Evolutionary conservation across 179 eudicot species (phyloP).

Genomic region (Vitellaria paradoxa): DNA sequence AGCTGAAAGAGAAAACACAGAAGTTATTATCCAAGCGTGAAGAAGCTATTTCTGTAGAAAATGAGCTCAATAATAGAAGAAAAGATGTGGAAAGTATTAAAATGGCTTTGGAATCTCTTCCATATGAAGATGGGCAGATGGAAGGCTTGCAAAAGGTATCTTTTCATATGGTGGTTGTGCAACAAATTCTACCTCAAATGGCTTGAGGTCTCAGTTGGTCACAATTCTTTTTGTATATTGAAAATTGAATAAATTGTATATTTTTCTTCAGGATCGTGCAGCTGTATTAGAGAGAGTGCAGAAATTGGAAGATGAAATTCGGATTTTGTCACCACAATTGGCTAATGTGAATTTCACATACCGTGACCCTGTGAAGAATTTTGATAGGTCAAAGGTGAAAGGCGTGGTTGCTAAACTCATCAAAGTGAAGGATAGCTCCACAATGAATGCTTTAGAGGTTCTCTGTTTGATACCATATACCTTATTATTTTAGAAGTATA

Average conservation of each 20-base stretch:
- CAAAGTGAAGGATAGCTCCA: slow-evolving; percentile 84
- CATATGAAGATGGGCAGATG: slow-evolving; percentile 76
- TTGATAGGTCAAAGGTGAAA: slow-evolving; percentile 85
- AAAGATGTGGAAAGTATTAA: slow-evolving; percentile 67
- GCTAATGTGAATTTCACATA: slow-evolving; percentile 80
- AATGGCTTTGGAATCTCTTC: slow-evolving; percentile 57
- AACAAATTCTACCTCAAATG: not conserved
- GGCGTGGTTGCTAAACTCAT: slow-evolving; percentile 96
- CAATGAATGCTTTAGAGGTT: slow-evolving; percentile 97
- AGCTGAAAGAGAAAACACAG: slow-evolving; percentile 70
- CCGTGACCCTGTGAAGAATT: slow-evolving; percentile 74
- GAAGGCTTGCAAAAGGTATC: slow-evolving; percentile 70
- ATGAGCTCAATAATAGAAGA: slow-evolving; percentile 61
- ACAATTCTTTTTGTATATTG: not conserved
- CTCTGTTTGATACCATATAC: slow-evolving; percentile 10
- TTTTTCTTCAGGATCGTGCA: slow-evolving; percentile 62
- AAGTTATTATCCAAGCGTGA: slow-evolving; percentile 66
- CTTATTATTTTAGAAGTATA: not conserved
- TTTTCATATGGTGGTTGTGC: slow-evolving; percentile 11
- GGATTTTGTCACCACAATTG: slow-evolving; percentile 62
- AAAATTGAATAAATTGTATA: not conserved
- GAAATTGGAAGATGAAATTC: slow-evolving; percentile 65
- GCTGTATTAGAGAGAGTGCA: slow-evolving; percentile 68
- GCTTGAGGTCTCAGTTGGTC: not conserved
- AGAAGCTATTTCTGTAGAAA: slow-evolving; percentile 82